phyloP scores from a whole-genome alignment of 2,329 filamentous ascomycete genomes.

The Harringtonia aguacate region DNA sequence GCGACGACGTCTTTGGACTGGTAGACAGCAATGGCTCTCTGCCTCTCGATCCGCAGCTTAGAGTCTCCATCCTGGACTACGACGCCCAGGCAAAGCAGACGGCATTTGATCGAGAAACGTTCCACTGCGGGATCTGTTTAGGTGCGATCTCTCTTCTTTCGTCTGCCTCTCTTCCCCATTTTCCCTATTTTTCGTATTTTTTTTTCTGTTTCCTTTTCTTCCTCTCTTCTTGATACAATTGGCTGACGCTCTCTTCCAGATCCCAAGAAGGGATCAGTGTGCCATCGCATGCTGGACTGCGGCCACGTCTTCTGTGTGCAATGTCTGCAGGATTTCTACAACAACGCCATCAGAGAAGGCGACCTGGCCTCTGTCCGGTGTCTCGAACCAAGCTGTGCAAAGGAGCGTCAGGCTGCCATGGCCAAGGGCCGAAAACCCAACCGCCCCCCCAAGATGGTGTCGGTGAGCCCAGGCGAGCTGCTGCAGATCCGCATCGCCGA shows the following conservation, averaged over 20 bases:
- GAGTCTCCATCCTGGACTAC: constrained; percentile 66
- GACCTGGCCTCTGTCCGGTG: constrained; percentile 73
- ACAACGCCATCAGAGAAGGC: constrained; percentile 75
- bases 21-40: constrained; percentile 36
- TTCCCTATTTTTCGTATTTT: constrained; percentile 42
- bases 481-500: constrained; percentile 63
- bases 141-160: constrained; percentile 26
- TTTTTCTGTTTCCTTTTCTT: constrained; percentile 33
- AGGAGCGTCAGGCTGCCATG: constrained; percentile 33
- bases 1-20: constrained; percentile 50
- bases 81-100: constrained; percentile 63
- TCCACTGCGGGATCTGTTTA: constrained; percentile 78
- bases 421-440: constrained; percentile 26
- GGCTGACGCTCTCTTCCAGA: constrained; percentile 35
- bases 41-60: constrained; percentile 43
- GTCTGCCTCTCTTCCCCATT: neutral
- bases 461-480: constrained; percentile 74
- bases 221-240: neutral
- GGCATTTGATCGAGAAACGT: constrained; percentile 74
- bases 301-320: constrained; percentile 81
- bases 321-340: constrained; percentile 89
- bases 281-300: constrained; percentile 74
- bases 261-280: constrained; percentile 75
- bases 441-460: constrained; percentile 45
- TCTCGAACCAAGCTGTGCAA: constrained; percentile 67